A percentile compares a stretch with the other conserved stretches of the same genome.
Conservation (phyloP, 2,329 filamentous ascomycete genomes). For the Fonsecaea multimorphosa region DNA sequence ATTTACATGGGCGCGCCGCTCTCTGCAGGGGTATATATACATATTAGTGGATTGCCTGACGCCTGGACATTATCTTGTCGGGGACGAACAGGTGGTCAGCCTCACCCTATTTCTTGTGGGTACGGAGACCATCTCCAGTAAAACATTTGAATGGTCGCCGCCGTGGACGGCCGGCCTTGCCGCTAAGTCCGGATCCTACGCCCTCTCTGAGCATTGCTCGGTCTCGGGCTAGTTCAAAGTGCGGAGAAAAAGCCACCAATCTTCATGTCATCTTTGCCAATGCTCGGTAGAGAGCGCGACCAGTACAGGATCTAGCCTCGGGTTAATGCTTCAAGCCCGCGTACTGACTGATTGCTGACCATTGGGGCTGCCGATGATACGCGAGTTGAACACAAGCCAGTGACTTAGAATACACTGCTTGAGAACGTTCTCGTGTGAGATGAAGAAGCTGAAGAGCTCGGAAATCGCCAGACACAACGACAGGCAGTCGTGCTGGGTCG, state of each 20-base stretch:
- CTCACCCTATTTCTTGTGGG: no score
- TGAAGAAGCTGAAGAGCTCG: conserved; percentile 7
- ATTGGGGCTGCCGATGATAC: background rate
- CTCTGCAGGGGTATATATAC: background rate
- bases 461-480: conserved; percentile 85
- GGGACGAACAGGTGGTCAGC: no score
- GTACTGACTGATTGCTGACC: background rate
- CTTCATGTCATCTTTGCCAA: background rate
- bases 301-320: background rate
- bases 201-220: background rate
- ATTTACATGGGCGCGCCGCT: background rate
- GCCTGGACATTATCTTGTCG: no score
- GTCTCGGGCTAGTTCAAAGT: background rate
- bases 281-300: background rate
- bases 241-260: background rate
- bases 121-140: no score
- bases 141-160: no score
- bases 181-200: no score
- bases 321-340: background rate
- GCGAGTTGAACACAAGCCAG: no score
- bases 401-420: background rate
- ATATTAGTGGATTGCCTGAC: no score
- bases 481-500: conserved; percentile 81
- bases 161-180: no score
- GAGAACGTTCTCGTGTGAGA: background rate